A percentile compares a stretch with the other conserved stretches of the same genome.
These are phyloP conservation scores for Russula olivacea DNA, from an alignment of 768 basidiomycete genomes.

Conservation along the genomic window DNA sequence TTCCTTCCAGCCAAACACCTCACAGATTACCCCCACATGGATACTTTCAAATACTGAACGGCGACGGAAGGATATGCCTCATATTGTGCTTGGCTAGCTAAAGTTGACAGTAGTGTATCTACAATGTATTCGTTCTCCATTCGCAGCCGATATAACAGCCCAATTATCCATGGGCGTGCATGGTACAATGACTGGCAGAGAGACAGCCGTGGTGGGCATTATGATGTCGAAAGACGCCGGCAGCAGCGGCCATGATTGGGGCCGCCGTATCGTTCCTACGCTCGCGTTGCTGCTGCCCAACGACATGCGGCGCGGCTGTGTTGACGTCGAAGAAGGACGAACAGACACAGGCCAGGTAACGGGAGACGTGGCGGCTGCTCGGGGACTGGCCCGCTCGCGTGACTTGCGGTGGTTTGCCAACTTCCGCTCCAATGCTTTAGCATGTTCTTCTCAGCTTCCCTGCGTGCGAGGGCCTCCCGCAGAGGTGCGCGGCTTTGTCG, in stretches of 20 bases:
- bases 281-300: not conserved
- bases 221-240: constrained; percentile 8
- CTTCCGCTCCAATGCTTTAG: constrained; percentile 17
- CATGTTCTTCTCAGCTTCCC: constrained; percentile 16
- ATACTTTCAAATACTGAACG: no score
- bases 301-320: constrained; percentile 4
- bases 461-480: constrained; percentile 38
- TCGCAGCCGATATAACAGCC: no score
- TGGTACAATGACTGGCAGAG: constrained; percentile 2
- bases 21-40: no score
- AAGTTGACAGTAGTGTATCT: no score
- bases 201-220: not conserved
- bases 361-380: not conserved
- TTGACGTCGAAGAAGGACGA: not conserved
- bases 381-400: not conserved
- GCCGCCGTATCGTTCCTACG: not conserved
- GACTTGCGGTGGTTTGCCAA: constrained; percentile 7
- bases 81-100: no score
- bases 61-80: no score
- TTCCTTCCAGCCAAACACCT: no score
- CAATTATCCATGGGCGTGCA: constrained; percentile 23
- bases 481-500: constrained; percentile 60
- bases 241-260: constrained; percentile 14
- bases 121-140: no score
- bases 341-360: not conserved